Conservation (phyloP, 2,329 filamentous ascomycete genomes). For the Ceratocystis destructans region DNA sequence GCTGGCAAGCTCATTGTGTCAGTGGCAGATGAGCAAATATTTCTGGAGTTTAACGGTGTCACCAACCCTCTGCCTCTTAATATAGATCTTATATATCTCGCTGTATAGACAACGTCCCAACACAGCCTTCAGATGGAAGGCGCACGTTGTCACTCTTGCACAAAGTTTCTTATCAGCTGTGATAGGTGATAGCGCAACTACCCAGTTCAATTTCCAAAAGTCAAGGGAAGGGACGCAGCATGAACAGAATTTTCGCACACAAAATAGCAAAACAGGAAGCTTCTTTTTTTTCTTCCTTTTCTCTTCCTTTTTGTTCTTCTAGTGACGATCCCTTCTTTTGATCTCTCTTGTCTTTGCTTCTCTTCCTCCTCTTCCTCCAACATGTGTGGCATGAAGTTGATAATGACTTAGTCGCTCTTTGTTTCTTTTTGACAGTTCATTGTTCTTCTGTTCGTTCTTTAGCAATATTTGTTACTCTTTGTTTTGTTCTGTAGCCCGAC, state of each 20-base stretch:
- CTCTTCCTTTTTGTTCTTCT: background rate
- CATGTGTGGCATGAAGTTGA: background rate
- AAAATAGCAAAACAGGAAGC: background rate
- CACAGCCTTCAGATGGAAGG: background rate
- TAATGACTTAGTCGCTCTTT: conserved; percentile 4
- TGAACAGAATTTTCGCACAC: conserved; percentile 8
- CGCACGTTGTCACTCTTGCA: conserved; percentile 7
- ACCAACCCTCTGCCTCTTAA: background rate
- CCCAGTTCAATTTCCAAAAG: conserved; percentile 2
- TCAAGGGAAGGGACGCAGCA: conserved; percentile 1
- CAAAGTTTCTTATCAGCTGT: conserved; percentile 8
- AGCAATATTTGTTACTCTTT: background rate
- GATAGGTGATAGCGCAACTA: conserved; percentile 3
- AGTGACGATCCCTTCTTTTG: background rate
- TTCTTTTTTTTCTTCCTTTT: background rate
- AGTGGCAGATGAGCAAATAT: background rate
- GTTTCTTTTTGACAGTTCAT: background rate
- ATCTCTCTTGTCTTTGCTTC: background rate
- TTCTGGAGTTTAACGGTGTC: background rate
- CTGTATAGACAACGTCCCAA: background rate
- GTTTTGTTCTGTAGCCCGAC: background rate
- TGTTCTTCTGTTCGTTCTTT: conserved; percentile 3
- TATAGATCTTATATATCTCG: background rate
- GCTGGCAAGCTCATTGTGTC: background rate
- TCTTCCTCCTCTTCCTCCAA: background rate